Conservation (phyloP, 352 stramenopile genomes). For the Phytophthora cryptogea region DNA sequence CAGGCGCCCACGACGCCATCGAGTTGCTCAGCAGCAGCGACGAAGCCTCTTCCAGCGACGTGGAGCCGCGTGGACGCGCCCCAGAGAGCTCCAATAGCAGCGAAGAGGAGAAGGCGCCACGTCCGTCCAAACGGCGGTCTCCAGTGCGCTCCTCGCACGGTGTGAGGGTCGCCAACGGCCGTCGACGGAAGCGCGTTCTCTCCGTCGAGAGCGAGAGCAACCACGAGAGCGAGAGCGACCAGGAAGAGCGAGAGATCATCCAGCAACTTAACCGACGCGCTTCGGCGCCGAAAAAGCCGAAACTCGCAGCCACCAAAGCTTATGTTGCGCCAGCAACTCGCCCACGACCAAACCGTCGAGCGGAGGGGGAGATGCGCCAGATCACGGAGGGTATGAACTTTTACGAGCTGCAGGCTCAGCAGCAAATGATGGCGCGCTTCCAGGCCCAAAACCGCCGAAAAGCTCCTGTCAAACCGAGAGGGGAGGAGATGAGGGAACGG, state of each 20-base stretch:
- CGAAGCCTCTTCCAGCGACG: conserved; percentile 17
- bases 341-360: not conserved
- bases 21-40: conserved; percentile 31
- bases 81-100: conserved; percentile 6
- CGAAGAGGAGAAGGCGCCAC: conserved; percentile 22
- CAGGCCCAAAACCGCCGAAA: conserved; percentile 36
- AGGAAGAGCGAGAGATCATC: conserved; percentile 7
- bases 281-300: conserved; percentile 7
- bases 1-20: conserved; percentile 34
- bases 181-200: conserved; percentile 12
- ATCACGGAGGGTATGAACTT: conserved; percentile 51
- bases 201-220: conserved; percentile 21
- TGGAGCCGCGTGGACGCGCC: conserved; percentile 10
- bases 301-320: conserved; percentile 24
- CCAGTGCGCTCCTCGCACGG: conserved; percentile 6
- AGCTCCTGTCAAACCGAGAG: conserved; percentile 4
- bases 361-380: conserved; percentile 18
- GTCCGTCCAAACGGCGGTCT: conserved; percentile 4
- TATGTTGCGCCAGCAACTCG: conserved; percentile 8
- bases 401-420: conserved; percentile 56
- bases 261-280: conserved; percentile 11
- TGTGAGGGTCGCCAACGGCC: not conserved
- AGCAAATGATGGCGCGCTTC: conserved; percentile 47
- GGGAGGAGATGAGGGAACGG: not conserved
- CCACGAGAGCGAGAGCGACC: conserved; percentile 19